Evolutionary conservation across 2,329 filamentous ascomycete genomes (phyloP).

Genomic region (Mycosphaerella arachidis): DNA sequence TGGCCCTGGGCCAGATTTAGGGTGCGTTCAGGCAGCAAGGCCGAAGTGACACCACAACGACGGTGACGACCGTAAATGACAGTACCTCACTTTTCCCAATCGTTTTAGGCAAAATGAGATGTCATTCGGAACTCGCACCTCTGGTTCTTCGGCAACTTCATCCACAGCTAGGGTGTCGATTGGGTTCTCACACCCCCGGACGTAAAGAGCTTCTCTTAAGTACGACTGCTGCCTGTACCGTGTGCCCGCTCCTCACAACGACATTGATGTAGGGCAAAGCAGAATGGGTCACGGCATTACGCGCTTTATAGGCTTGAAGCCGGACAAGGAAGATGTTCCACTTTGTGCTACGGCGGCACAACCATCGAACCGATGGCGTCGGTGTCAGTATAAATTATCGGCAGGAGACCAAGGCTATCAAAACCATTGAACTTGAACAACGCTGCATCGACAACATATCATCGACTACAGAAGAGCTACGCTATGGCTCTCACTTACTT

Average conservation of each 20-base stretch:
- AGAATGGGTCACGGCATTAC: not conserved
- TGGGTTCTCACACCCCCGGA: not conserved
- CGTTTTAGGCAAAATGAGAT: too few species aligned
- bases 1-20: too few species aligned
- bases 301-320: not conserved
- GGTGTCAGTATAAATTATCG: not conserved
- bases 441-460: not conserved
- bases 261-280: not conserved
- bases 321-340: not conserved
- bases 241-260: not conserved
- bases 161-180: not conserved
- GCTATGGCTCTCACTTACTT: slow-evolving; percentile 13
- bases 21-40: too few species aligned
- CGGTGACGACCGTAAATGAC: too few species aligned
- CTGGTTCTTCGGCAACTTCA: too few species aligned
- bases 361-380: not conserved
- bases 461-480: not conserved
- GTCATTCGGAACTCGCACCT: too few species aligned
- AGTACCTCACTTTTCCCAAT: too few species aligned
- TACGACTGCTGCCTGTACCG: not conserved
- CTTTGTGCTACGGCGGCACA: not conserved
- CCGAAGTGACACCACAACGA: too few species aligned
- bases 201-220: not conserved
- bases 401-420: not conserved
- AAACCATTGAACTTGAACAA: not conserved